Evolutionary conservation across 176 grass and related monocot genomes (phyloP).

Genomic region (Eragrostis nindensis): DNA sequence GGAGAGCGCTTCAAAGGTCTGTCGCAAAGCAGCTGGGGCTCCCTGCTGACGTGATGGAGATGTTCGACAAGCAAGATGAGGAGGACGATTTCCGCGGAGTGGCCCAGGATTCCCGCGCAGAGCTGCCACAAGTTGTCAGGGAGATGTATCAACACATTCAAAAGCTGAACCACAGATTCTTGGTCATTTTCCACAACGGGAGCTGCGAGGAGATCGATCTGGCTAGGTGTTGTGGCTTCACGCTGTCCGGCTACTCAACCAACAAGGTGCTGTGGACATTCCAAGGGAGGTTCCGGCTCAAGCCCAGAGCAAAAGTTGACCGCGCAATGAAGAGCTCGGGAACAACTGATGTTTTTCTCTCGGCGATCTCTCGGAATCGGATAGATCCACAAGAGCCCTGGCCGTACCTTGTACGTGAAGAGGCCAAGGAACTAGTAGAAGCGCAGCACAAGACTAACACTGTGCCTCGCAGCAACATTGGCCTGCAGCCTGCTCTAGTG

Average conservation of each 20-base stretch:
- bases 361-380: accelerated
- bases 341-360: neutral
- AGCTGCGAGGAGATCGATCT: neutral
- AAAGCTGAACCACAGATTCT: neutral
- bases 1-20: neutral
- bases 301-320: neutral
- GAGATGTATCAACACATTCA: neutral
- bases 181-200: constrained; percentile 30
- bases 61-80: no score
- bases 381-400: neutral
- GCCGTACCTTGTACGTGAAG: neutral
- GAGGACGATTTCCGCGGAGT: no score
- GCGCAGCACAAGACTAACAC: neutral
- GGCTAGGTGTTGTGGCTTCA: neutral
- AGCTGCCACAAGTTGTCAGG: neutral
- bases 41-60: no score
- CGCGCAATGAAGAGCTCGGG: neutral
- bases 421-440: neutral
- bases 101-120: neutral
- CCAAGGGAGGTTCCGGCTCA: no score
- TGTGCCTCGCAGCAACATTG: neutral
- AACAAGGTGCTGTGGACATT: no score
- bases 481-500: neutral
- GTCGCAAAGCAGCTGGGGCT: neutral
- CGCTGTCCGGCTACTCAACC: neutral